Evolutionary conservation across 768 basidiomycete species (phyloP), one percentile per base, ranked within the genome.

Genomic region (Rhizopogon salebrosus): DNA sequence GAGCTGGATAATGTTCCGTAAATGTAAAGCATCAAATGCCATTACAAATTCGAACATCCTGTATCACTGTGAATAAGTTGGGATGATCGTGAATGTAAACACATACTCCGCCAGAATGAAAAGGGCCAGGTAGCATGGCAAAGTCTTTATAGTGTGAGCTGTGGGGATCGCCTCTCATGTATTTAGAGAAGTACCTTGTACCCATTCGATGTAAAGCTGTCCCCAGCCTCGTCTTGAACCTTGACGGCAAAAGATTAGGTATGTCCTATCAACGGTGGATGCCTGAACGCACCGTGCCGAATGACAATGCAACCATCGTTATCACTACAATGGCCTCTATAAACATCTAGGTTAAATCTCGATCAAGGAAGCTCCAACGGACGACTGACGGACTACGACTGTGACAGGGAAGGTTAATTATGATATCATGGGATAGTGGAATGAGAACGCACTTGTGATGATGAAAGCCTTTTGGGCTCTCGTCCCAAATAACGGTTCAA

Each of bases 41-140:
- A 93, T 87, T 52, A 84, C 70, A 6, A 91, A 68, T 61, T 92
- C 89, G 56, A 93, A 93, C 1, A 91, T 52, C 66, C 90, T 92
- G 54, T n/a, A 16, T 50, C 36, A 31, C 34, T 31, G 27, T 49
- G 31, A 45, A 52, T 6, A 34, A 13, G 7, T 14, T 14, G 23
- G 22, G 2, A 8, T 23, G 24, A 11, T 29, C 8, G 16, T 22
- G n/a, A 13, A 41, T 29, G 38, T 42, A 34, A 43, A 14, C 48
- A 36, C 35, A 69, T 64, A 91, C 90, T 89, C 89, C 52, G 87
- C 91, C 9, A 93, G 73, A 23, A 84, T 83, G 65, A 92, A 93
- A 6, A 93, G 74, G 3, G 88, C 88, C 5, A 93, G 80, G 65
- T 92, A 93, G 68, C 90, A 92, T 56, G 89, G 85, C 49, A 92